These are phyloP conservation scores for Neocatenulostroma microsporum DNA, from an alignment of 2,329 filamentous ascomycete species.

Conservation along the genomic window DNA sequence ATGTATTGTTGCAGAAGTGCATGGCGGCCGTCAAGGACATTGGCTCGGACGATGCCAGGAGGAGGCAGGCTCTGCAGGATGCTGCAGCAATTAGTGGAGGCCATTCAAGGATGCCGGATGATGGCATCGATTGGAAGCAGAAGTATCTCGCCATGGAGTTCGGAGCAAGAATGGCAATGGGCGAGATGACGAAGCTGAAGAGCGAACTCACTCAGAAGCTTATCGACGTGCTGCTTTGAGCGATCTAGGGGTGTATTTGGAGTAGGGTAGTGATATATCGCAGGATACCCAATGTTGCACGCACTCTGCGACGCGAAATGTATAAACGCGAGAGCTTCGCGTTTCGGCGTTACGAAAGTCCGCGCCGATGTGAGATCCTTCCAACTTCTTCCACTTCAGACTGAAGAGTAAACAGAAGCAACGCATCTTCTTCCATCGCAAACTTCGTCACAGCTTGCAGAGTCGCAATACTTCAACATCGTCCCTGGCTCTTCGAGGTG, in stretches of 20 bases:
- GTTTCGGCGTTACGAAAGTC: too few species aligned
- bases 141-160: constrained; percentile 26
- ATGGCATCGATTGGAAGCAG: constrained; percentile 26
- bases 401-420: constrained; percentile 1
- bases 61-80: constrained; percentile 16
- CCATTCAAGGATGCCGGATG: constrained; percentile 6
- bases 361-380: too few species aligned
- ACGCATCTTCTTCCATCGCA: background rate
- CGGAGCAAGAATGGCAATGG: constrained; percentile 23
- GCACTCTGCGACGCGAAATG: too few species aligned
- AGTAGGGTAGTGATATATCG: background rate
- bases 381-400: too few species aligned
- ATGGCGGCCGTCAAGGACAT: background rate
- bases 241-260: too few species aligned
- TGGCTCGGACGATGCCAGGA: constrained; percentile 13
- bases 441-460: background rate
- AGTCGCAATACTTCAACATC: background rate
- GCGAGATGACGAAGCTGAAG: constrained; percentile 26
- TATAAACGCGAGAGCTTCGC: too few species aligned
- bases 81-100: constrained; percentile 2
- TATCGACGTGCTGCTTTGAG: constrained; percentile 19
- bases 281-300: background rate
- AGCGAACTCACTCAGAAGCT: constrained; percentile 24
- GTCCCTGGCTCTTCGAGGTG: background rate
- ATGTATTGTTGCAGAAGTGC: constrained; percentile 16